Evolutionary conservation across 176 grass and related monocot species (phyloP), one percentile per base, ranked within the genome.

Genomic region (Pontederia paniculata): DNA sequence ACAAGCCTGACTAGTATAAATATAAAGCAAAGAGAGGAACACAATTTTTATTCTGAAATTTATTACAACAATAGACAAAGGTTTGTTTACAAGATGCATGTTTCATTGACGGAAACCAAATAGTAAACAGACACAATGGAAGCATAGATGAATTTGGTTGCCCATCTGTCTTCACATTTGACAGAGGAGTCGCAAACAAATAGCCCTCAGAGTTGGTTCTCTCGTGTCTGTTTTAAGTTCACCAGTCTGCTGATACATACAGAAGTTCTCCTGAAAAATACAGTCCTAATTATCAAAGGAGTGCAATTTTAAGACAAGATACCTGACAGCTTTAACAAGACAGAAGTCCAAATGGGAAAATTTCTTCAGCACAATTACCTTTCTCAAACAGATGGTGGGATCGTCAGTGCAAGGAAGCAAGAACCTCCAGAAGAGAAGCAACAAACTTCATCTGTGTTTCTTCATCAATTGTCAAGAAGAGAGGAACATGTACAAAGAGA

Each of bases 401-500:
- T 9, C 17, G 0, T 74, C 78, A 89, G 70, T 75, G 76, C 37
- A 60, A 52, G 56, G 37, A 54, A 51, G 86, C 79, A 21, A 97
- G 65, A 58, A 78, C 65, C 63, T 97, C 80, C 46, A 97, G 56
- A 44, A 97, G 82, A 65, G 91, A 88, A 68, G 63, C 74, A 1
- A 49, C 80, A 46, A 97, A 90, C 76, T 88, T 79, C 83, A 97
- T 97, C 74, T 97, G 91, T 43, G 89, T 77, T 68, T 82, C 72
- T 73, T 97, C 80, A 10, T 97, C 86, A 13, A 97, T 81, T 23
- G 83, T 87, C 60, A 65, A 71, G 74, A 97, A 97, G 51, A 97
- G 91, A 20, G 91, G 91, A 41, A 97, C 86, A 60, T 97, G 91
- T 49, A 97, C 91, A 44, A 97, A 97, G 37, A 97, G 80, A 22